Evolutionary conservation across 228 moss, liverwort and hornwort species (phyloP), one percentile per base, ranked within the genome.

Genomic region (Sphagnum fallax): DNA sequence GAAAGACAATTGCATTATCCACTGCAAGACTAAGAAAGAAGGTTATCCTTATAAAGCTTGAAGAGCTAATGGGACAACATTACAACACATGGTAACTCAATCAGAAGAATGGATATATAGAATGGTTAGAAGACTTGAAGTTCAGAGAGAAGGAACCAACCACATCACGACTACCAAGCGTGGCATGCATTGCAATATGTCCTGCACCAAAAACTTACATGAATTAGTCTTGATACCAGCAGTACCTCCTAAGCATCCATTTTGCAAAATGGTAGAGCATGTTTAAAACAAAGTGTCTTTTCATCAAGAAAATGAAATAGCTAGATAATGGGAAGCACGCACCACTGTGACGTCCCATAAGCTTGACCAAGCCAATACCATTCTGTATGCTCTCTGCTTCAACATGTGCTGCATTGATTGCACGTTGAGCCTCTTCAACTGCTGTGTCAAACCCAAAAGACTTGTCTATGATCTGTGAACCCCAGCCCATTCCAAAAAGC

Each of bases 291-390:
- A 32, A 32, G 32, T 32, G 32, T 32, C 32, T 32, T 32, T 32
- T 32, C 32, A 32, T 32, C 32, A 32, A 32, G 32, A 32, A 32
- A 32, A 32, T 32, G 32, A 32, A 32, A 32, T 32, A 32, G 32
- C 32, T 32, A 32, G 32, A 32, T 32, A 32, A 32, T 32, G 32
- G 32, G 32, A 32, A 32, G 15, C 12, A 78, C 84, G 52, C 70
- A 93, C 96, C 98, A 50, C 93, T 98, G 52, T 94, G 89, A 69
- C 94, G 93, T 68, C 98, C 98, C 98, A 98, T 98, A 67, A 98
- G 83, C 75, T 98, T 98, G 32, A 94, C 98, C 65, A 98, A 76
- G 18, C 98, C 98, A 52, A 94, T 88, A 55, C 93, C 93, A 70
- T 98, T 98, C 59, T 84, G 86, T 32, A 89, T 83, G 69, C 98